These are phyloP conservation scores for Tagetes patula DNA, from an alignment of 129 eudicot genomes.

Conservation along the genomic window DNA sequence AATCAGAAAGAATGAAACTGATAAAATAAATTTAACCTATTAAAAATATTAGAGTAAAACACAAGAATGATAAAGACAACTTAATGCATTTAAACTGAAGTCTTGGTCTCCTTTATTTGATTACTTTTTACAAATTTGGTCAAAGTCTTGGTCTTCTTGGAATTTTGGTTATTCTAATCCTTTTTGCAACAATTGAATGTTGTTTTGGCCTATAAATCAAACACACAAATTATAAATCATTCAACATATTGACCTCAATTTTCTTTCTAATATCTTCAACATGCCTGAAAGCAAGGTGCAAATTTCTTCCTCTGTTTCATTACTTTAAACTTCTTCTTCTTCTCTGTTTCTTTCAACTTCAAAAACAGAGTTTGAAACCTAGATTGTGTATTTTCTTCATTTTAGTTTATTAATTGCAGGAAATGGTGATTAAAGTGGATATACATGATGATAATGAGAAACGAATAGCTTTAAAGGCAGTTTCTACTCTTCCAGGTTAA, in stretches of 20 bases:
- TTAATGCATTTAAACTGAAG: not conserved
- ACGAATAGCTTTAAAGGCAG: not conserved
- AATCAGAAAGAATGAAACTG: too few relatives aligned
- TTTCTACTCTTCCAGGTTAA: not conserved
- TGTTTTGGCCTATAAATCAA: not conserved
- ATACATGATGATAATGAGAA: not conserved
- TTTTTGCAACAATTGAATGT: not conserved
- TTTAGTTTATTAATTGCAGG: not conserved
- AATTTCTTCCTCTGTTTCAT: not conserved
- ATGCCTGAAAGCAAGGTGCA: conserved; percentile 4
- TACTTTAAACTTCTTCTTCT: not conserved
- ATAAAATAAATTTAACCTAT: too few relatives aligned
- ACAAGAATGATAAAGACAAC: too few relatives aligned
- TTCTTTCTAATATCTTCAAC: not conserved
- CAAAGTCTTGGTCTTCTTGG: not conserved
- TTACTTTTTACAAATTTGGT: not conserved
- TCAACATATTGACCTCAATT: not conserved
- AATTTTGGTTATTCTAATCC: not conserved
- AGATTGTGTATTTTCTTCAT: not conserved
- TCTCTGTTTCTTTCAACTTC: not conserved
- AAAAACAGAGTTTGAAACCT: not conserved
- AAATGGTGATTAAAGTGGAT: not conserved
- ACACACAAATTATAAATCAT: not conserved
- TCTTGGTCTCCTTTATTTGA: not conserved
- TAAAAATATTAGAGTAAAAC: too few relatives aligned